Percentiles rank a stretch among this genome's conserved stretches.
Conservation (phyloP, 495 filamentous ascomycete species). For the Aspergillus steynii region DNA sequence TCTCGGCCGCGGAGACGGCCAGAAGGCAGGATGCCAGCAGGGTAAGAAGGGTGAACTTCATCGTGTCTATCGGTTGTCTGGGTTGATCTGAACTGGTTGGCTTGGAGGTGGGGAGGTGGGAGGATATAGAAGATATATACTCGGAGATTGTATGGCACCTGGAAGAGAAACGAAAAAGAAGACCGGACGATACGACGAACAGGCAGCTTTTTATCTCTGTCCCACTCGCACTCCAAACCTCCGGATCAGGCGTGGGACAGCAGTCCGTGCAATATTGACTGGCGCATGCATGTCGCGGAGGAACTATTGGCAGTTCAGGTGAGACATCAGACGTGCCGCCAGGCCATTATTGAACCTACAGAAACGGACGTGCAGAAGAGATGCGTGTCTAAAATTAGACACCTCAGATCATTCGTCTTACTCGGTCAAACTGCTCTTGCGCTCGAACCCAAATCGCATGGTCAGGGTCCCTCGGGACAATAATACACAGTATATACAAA, state of each 20-base stretch:
- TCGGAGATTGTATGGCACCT: not conserved
- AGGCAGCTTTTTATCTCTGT: not conserved
- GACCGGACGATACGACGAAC: not conserved
- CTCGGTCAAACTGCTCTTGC: not conserved
- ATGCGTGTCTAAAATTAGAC: not conserved
- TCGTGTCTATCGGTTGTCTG: not conserved
- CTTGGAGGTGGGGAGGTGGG: not conserved
- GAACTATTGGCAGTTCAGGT: not conserved
- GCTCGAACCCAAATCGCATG: slow-evolving; percentile 1
- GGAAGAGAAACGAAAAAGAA: not conserved
- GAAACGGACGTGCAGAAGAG: not conserved
- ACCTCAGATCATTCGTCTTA: not conserved
- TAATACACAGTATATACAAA: slow-evolving; percentile 18
- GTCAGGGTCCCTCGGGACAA: slow-evolving; percentile 11
- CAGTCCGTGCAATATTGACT: not conserved
- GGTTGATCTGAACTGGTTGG: not conserved
- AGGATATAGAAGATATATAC: not conserved
- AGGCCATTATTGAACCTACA: not conserved
- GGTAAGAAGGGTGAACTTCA: not conserved
- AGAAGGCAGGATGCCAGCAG: not conserved
- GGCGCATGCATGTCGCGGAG: not conserved
- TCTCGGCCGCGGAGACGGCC: not conserved
- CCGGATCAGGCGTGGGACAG: no score
- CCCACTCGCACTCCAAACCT: no score
- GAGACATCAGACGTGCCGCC: not conserved